phyloP scores from a whole-genome alignment of 305 asterid species.

The Striga hermonthica region DNA sequence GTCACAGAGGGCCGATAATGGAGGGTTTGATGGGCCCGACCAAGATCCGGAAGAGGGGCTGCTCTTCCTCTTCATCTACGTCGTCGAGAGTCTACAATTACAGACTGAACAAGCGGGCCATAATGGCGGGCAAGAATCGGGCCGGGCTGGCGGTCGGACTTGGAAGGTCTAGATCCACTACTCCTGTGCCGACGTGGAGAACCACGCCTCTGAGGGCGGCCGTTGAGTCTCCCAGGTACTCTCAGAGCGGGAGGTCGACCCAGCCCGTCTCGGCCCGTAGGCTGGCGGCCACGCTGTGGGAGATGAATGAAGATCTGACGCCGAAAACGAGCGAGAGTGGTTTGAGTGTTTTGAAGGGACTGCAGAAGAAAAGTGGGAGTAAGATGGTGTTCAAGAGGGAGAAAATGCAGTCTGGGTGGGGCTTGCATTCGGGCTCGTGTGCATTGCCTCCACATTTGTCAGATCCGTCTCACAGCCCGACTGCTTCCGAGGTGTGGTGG shows the following conservation, averaged over 20 bases:
- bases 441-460: constrained; percentile 73
- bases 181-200: constrained; percentile 90
- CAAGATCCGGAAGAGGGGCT: constrained; percentile 91
- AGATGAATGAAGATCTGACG: constrained; percentile 81
- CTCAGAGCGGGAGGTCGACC: constrained; percentile 58
- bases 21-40: constrained; percentile 50
- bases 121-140: constrained; percentile 67
- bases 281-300: constrained; percentile 92
- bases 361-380: constrained; percentile 37
- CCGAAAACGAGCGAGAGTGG: constrained; percentile 49
- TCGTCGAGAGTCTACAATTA: constrained; percentile 63
- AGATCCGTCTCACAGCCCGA: constrained; percentile 89
- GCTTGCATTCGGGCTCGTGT: constrained; percentile 41
- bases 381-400: constrained; percentile 47
- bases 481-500: constrained; percentile 55
- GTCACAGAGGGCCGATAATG: constrained; percentile 44
- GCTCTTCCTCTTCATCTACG: constrained; percentile 79
- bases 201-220: constrained; percentile 53
- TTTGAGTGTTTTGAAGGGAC: constrained; percentile 37
- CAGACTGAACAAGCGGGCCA: constrained; percentile 70
- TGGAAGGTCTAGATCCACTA: constrained; percentile 79
- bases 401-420: constrained; percentile 41
- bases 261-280: constrained; percentile 84
- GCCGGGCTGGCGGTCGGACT: constrained; percentile 43
- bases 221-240: constrained; percentile 55